These are phyloP conservation scores for Ascoidea tarda DNA, from an alignment of 805 yeast genomes.

Conservation along the genomic window DNA sequence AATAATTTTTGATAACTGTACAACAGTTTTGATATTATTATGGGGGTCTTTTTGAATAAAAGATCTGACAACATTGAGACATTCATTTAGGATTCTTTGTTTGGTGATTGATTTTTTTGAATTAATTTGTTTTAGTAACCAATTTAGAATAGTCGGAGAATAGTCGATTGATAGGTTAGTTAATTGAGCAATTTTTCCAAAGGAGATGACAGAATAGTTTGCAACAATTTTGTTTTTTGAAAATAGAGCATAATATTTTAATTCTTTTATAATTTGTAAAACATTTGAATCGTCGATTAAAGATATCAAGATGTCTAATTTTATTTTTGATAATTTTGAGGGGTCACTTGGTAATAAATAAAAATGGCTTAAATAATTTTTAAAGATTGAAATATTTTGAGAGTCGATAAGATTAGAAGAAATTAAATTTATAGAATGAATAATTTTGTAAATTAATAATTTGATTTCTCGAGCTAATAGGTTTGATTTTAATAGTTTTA, in stretches of 20 bases:
- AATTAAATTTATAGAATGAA: too few relatives aligned
- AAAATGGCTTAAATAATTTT: conserved; percentile 29
- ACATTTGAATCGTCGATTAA: conserved; percentile 42
- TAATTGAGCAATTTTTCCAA: conserved; percentile 45
- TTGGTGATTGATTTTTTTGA: conserved; percentile 7
- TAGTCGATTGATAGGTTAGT: conserved; percentile 22
- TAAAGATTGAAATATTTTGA: conserved; percentile 13
- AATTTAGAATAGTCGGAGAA: conserved; percentile 39
- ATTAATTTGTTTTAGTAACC: conserved; percentile 44
- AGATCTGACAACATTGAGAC: conserved; percentile 58
- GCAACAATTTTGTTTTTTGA: conserved; percentile 16
- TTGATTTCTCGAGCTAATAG: not conserved
- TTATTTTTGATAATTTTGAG: conserved; percentile 28
- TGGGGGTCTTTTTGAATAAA: conserved; percentile 51
- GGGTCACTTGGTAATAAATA: conserved; percentile 43
- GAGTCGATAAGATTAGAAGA: not conserved
- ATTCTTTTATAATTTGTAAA: conserved; percentile 38
- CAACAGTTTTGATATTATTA: conserved; percentile 38
- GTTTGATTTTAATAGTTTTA: too few relatives aligned
- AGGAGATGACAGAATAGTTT: conserved; percentile 40
- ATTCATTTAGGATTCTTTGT: conserved; percentile 37
- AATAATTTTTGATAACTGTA: conserved; percentile 29
- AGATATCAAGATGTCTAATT: conserved; percentile 45
- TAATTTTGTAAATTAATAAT: too few relatives aligned
- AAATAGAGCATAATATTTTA: conserved; percentile 38